These are phyloP conservation scores for Cinchona pubescens DNA, from an alignment of 257 asterid species.

Conservation along the genomic window DNA sequence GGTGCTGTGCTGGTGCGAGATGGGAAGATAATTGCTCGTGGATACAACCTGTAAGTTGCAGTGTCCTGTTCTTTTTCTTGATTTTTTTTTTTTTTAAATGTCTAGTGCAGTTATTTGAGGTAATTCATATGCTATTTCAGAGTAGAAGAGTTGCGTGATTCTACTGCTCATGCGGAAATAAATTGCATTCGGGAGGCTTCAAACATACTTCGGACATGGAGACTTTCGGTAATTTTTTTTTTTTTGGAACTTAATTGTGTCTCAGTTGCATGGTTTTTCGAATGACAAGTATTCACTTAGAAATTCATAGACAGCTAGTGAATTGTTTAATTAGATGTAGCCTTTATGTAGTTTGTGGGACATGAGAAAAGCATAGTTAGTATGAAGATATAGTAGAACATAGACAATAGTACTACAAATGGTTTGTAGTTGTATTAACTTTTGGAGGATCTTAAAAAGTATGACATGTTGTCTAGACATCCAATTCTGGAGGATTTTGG, in stretches of 20 bases:
- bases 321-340: background rate
- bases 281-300: conserved; percentile 1
- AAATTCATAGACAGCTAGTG: background rate
- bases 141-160: conserved; percentile 93
- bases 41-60: conserved; percentile 81
- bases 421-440: background rate
- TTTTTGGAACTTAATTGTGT: background rate
- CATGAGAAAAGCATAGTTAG: background rate
- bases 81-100: background rate
- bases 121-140: conserved; percentile 41
- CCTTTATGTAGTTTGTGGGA: background rate
- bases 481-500: background rate
- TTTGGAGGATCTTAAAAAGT: conserved; percentile 3
- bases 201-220: conserved; percentile 70
- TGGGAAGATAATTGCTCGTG: conserved; percentile 92
- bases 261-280: conserved; percentile 7
- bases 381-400: background rate
- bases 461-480: background rate
- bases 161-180: conserved; percentile 99
- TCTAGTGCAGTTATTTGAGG: conserved; percentile 11
- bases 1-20: conserved; percentile 90
- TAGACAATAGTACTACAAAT: background rate
- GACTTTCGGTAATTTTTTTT: conserved; percentile 70
- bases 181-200: conserved; percentile 95
- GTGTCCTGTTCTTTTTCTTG: conserved; percentile 7